Evolutionary conservation across 305 asterid species (phyloP).

Genomic region (Rubia occidens): DNA sequence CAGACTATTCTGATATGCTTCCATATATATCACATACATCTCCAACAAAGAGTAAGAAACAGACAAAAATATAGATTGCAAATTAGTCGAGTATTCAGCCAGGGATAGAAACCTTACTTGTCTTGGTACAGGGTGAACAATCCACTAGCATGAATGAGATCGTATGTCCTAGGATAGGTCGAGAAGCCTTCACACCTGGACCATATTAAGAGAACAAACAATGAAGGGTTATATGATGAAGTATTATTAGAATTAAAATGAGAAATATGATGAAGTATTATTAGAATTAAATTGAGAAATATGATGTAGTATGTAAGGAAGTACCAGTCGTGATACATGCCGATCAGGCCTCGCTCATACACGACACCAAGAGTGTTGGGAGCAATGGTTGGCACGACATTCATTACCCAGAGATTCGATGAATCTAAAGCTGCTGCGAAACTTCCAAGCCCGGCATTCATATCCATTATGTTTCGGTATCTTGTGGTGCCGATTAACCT

Average conservation of each 20-base stretch:
- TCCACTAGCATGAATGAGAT: slow-evolving; percentile 70
- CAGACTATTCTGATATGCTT: background rate
- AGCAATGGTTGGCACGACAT: slow-evolving; percentile 72
- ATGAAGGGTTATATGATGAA: background rate
- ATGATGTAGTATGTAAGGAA: background rate
- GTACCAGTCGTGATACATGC: slow-evolving; percentile 90
- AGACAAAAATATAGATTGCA: too few relatives aligned
- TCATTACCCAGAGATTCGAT: slow-evolving; percentile 83
- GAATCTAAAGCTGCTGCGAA: slow-evolving; percentile 81
- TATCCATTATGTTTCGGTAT: slow-evolving; percentile 83
- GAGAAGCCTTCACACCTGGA: slow-evolving; percentile 94
- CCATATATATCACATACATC: background rate
- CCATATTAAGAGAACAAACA: background rate
- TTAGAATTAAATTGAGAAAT: background rate
- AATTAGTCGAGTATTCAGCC: background rate
- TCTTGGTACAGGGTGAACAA: slow-evolving; percentile 59
- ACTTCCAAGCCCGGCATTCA: slow-evolving; percentile 90
- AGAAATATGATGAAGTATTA: too few relatives aligned
- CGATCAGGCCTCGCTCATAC: slow-evolving; percentile 80
- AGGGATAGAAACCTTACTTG: slow-evolving; percentile 43
- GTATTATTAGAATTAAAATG: too few relatives aligned
- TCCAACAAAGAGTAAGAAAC: too few relatives aligned
- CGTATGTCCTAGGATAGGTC: slow-evolving; percentile 90
- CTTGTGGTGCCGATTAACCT: slow-evolving; percentile 58
- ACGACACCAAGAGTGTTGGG: slow-evolving; percentile 56